These are phyloP conservation scores for Stevia rebaudiana DNA, from an alignment of 140 eudicot species.

Conservation along the genomic window DNA sequence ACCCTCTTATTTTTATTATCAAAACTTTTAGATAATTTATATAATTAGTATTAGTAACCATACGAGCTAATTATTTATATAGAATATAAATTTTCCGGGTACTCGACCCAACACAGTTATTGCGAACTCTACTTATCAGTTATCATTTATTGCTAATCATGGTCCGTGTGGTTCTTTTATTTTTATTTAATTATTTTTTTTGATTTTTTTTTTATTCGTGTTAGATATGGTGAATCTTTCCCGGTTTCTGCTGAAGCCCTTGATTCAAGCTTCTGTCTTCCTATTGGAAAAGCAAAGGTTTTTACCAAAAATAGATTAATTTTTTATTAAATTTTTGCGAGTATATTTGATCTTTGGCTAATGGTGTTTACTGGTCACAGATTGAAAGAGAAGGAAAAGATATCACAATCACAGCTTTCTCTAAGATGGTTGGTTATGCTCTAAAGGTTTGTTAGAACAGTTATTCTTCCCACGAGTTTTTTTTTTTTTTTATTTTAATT, in stretches of 20 bases:
- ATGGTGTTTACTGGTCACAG: conserved; percentile 25
- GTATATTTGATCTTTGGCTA: conserved; percentile 12
- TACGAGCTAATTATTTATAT: not conserved
- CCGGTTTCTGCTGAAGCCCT: conserved; percentile 79
- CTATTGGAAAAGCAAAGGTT: conserved; percentile 98
- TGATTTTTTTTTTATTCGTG: not conserved
- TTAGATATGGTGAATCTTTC: conserved; percentile 89
- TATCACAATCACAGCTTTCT: conserved; percentile 80
- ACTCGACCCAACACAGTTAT: not conserved
- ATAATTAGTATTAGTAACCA: not conserved
- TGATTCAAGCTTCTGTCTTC: conserved; percentile 82
- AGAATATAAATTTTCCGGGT: not conserved
- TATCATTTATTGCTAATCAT: conserved; percentile 5
- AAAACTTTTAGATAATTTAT: not conserved
- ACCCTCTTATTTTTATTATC: not conserved
- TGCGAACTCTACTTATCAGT: not conserved
- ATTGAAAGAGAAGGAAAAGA: conserved; percentile 86
- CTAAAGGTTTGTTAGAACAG: conserved; percentile 57
- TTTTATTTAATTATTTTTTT: not conserved
- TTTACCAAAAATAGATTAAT: not conserved
- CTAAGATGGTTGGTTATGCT: conserved; percentile 95
- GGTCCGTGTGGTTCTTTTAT: too few species aligned
- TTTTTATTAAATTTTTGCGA: not conserved
- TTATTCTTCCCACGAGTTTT: not conserved
- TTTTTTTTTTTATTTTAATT: not conserved